Base-by-base conservation (phyloP, 345 rosid species). In the Passiflora organensis region DNA sequence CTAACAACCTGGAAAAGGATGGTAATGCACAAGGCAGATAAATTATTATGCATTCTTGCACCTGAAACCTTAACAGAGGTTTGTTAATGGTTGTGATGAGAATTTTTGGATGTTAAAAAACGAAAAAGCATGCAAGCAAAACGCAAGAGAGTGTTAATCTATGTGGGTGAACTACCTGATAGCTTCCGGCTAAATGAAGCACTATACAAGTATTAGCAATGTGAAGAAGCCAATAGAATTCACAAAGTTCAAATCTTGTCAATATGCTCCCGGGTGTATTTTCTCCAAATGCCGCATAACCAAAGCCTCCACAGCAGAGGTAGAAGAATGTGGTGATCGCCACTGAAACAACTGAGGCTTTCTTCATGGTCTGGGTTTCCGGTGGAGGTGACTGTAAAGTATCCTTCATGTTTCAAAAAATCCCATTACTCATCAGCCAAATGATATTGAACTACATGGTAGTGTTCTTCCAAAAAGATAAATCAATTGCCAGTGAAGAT, bases 201-300 rank as follows among this genome's bases (percentile, higher is more conserved):
- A 60, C 52, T 42, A 67, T 34, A 46, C 72, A 67, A n/a, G 66
- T 66, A 55, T 67, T 67, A 14, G 72, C 72, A 4, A 60, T 45
- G 37, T 67, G 66, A 17, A 60, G 0, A 16, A 67, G 66, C 72
- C 72, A 67, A 24, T 15, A 67, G 11, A 65, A 56, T 39, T 67
- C 66, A 10, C 25, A 60, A 48, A 54, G 55, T n/a, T 65, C 72
- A 1, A 67, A 67, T 3, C 66, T 63, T 13, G 73, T 62, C 55
- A 69, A 43, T 6, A 69, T 59, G 51, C 64, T 70, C 19, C 78
- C 81, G 0, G 78, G 81, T 0, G 81, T 72, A 9, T 36, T 10
- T 5, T 65, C 46, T 1, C 81, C 81, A 12, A 72, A 72, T 4
- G 81, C 78, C 2, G 76, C 81, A 4, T 76, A 76, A 12, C 81